Evolutionary conservation across 805 yeast species (phyloP), one percentile per base, ranked within the genome.

Genomic region (Teunomyces kruisii): DNA sequence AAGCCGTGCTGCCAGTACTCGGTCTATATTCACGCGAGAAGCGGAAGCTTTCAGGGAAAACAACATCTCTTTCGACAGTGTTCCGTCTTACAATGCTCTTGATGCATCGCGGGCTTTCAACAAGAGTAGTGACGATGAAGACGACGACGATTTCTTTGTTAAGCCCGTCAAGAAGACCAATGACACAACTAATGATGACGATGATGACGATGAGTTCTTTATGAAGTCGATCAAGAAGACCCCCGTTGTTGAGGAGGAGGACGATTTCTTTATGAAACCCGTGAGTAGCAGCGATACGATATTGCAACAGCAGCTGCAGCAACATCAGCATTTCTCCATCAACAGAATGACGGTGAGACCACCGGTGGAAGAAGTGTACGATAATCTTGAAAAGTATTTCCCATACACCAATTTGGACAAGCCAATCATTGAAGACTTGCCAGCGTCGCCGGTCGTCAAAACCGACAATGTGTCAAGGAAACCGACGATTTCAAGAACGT

Each of bases 371-470:
- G 95, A 88, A 33, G 85, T 94, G 26, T 94, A 91, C 61, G 88
- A 89, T 45, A 91, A 94, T 56, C 76, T 94, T 50, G 99, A 94
- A 54, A 80, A 80, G 57, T 94, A 87, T 61, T 94, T 94, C 73
- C 99, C 99, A 0, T 78, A 86, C 55, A 83, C 97, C 0, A 92
- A 92, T 64, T 75, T 94, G 48, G 99, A 94, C 61, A 86, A 85
- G 55, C 96, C 97, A 2, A 88, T 94, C 28, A 79, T 92, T 17
- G 81, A 79, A 49, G 96, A 86, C 51, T 81, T 86, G 2, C 75
- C 75, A 0, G 61, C 68, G 3, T 82, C 87, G 0, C 86, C 88
- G 1, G 68, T 73, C 28, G 29, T 40, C 31, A 36, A 41, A 3
- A 14, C 32, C 12, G 36, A 22, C n/a, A n/a, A n/a, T 7, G 29